Evolutionary conservation across 768 basidiomycete species (phyloP), one percentile per base, ranked within the genome.

Genomic region (Daedalea quercina): DNA sequence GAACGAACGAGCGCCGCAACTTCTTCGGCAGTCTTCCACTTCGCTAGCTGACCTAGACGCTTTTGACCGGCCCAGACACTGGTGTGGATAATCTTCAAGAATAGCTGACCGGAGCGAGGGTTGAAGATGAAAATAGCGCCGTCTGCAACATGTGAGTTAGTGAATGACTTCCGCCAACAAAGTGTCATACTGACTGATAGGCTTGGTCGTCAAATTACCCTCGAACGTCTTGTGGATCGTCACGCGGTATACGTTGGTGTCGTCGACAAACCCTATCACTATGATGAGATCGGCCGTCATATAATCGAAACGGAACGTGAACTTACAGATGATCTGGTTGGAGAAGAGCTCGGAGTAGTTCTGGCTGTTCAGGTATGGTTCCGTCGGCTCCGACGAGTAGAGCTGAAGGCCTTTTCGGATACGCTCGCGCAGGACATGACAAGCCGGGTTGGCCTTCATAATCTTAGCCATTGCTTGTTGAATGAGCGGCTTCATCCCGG

Each of bases 31-130:
- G 95, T 97, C 75, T 96, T 96, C 94, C 96, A 98, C 73, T 98
- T 99, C 34, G 96, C 96, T 47, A 98, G 80, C 70, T 99, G 96
- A 53, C 96, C 96, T 46, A 99, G 83, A 86, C 96, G 96, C 70
- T 99, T 99, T 71, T 99, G 96, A 64, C 96, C 96, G 52, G 96
- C 96, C 96, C 96, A 99, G n/a, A 98, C 96, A 64, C 94, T 97
- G 2, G 96, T 99, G 69, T 99, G 96, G 56, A 99, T 99, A 70
- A 99, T 87, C 76, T 99, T 99, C 69, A 99, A 70, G 84, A 98
- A 98, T 33, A 98, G 71, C 63, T 99, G 96, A 25, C 96, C 96
- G 24, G 96, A 96, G 48, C 96, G 87, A 59, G 96, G 96, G 72
- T 98, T 98, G 79, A 98, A 98, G 66, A 99, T 98, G 75, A 97